These are phyloP conservation scores for Pseudogymnoascus sp. DNA, from an alignment of 2,329 filamentous ascomycete genomes.

Conservation along the genomic window DNA sequence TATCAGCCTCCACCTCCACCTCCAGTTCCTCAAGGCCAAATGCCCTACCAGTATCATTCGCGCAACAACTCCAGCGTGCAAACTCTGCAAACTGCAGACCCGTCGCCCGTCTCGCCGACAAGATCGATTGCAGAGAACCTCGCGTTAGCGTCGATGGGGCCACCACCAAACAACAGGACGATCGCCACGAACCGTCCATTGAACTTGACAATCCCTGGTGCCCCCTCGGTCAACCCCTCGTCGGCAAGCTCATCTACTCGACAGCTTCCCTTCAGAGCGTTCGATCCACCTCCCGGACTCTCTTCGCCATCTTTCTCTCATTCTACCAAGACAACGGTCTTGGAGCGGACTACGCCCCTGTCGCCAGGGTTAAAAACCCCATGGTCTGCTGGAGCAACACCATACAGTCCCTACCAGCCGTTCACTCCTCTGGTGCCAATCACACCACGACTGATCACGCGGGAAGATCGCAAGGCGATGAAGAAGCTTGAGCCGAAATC, in stretches of 20 bases:
- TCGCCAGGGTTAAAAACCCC: constrained; percentile 54
- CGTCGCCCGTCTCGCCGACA: constrained; percentile 17
- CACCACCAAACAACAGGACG: constrained; percentile 5
- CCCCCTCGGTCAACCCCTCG: not conserved
- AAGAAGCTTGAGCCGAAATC: constrained; percentile 56
- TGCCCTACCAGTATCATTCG: constrained; percentile 9
- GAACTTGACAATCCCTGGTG: not conserved
- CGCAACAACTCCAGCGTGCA: constrained; percentile 12
- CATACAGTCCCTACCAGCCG: constrained; percentile 73
- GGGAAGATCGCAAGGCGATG: constrained; percentile 61
- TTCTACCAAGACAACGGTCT: constrained; percentile 55
- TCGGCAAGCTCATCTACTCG: constrained; percentile 39
- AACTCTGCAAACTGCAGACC: constrained; percentile 10
- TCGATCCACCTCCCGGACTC: constrained; percentile 47
- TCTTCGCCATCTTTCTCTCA: constrained; percentile 37
- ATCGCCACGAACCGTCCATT: not conserved
- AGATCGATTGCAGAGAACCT: constrained; percentile 19
- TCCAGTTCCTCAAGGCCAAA: constrained; percentile 31
- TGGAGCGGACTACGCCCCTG: constrained; percentile 45
- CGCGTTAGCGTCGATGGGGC: not conserved
- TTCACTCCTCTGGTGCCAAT: constrained; percentile 68
- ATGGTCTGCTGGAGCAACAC: constrained; percentile 51
- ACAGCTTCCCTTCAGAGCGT: constrained; percentile 51
- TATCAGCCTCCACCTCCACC: constrained; percentile 51
- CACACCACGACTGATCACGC: constrained; percentile 65